Evolutionary conservation across 2,329 filamentous ascomycete species (phyloP), one percentile per base, ranked within the genome.

Genomic region (Zasmidium citrigriseum): DNA sequence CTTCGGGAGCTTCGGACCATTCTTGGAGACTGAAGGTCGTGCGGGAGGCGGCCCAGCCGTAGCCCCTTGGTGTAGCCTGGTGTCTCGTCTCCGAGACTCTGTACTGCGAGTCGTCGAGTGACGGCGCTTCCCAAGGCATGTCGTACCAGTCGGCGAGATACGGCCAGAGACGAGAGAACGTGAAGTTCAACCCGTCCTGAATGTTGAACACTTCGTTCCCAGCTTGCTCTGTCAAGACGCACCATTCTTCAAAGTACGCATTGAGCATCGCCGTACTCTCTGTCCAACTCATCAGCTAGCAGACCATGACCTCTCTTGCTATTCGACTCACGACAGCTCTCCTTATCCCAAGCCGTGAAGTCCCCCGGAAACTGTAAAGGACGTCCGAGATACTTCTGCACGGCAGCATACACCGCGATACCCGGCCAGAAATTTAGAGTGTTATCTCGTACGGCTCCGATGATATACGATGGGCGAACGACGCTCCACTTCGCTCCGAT

Each of bases 201-300:
- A 76, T 75, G 58, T 83, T 83, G 68, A 83, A 82, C 3, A 72
- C 75, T 64, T 83, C 65, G 52, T 80, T 75, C 51, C 62, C 67
- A 16, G 63, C 57, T 1, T 76, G 71, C 1, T 63, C 63, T 0
- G 71, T 71, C 27, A 83, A 62, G 1, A 77, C 77, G 0, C 75
- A 75, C 79, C 79, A 83, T 64, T 81, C 79, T 12, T 73, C 73
- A 29, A 83, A 72, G 57, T 79, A 78, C 0, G 72, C 76, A 54
- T 80, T 82, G 64, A 83, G 61, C 68, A 73, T 71, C 4, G 77
- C 78, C 4, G 71, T 75, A 34, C 73, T 77, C 54, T 77, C 52
- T 54, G 34, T 16, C 21, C 10, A 46, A 20, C 18, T 5, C 38
- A 46, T 16, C 12, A 11, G 21, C 11, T 10, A 21, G 12, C 4